Evolutionary conservation across 257 asterid genomes (phyloP), one percentile per base, ranked within the genome.

Genomic region (Lycium ferocissimum): DNA sequence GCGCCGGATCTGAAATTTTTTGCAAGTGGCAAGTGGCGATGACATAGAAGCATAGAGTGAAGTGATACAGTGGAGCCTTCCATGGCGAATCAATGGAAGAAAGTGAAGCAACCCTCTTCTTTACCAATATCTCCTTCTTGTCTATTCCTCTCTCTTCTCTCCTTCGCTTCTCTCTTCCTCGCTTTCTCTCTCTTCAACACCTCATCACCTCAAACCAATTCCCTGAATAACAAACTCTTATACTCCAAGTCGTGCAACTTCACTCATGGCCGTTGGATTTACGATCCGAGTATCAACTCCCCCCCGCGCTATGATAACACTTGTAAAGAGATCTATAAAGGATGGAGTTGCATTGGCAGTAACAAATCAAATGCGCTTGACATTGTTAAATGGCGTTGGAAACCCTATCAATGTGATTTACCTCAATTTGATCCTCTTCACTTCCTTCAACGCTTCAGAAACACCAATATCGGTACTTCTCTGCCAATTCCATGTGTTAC

Each of bases 251-350:
- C 84, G 33, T 95, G 99, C 84, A 89, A 93, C 88, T 94, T 89
- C 89, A 88, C 97, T 14, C 87, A 91, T 33, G 99, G 98, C 37
- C 89, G 84, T 65, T 97, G 99, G 99, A 88, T 93, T 89, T 90
- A 91, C 87, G 93, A 97, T 88, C 89, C 86, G n/a, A 72, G 87
- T 1, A 85, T 90, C 86, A 90, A 83, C 87, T 87, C 92, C 62
- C 92, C 94, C 62, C 92, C 94, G 84, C 93, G 96, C 80, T 95
- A 96, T 87, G 98, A 92, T 84, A 89, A 91, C 59, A 92, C 93
- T 40, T 96, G 99, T 85, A 96, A 95, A 92, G 99, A 94, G 93
- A 95, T 97, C 87, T 97, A 89, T 91, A 94, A 92, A 86, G 98
- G 99, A n/a, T 95, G 98, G 98, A 97, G 93, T 88, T 97, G 99